Evolutionary conservation across 2,329 filamentous ascomycete genomes (phyloP).

Genomic region (Aspergillus pseudoterreus): DNA sequence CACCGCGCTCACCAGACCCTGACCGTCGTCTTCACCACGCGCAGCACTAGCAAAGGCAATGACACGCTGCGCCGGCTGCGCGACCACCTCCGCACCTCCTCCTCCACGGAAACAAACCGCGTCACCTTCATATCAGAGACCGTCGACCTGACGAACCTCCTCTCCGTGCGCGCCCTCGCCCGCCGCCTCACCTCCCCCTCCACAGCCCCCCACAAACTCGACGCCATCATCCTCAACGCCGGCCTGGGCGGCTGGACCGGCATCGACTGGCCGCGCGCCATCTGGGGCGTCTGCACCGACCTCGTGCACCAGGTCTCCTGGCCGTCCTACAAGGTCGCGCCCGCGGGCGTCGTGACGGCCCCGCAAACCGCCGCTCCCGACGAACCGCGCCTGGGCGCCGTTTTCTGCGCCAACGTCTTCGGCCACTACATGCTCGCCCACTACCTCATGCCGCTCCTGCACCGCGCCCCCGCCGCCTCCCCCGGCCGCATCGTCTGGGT

Average conservation of each 20-base stretch:
- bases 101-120: slow-evolving; percentile 28
- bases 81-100: slow-evolving; percentile 52
- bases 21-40: slow-evolving; percentile 78
- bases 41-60: slow-evolving; percentile 67
- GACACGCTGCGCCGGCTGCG: slow-evolving; percentile 66
- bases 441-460: slow-evolving; percentile 71
- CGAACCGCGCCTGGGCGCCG: slow-evolving; percentile 66
- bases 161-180: slow-evolving; percentile 53
- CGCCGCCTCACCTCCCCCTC: slow-evolving; percentile 42
- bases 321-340: slow-evolving; percentile 70
- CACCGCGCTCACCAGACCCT: slow-evolving; percentile 63
- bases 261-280: slow-evolving; percentile 64
- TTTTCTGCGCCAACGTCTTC: slow-evolving; percentile 91
- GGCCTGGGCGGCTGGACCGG: slow-evolving; percentile 83
- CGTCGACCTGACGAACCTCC: slow-evolving; percentile 55
- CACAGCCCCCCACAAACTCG: slow-evolving; percentile 60
- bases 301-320: slow-evolving; percentile 67
- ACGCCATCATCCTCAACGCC: slow-evolving; percentile 79
- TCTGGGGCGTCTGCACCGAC: slow-evolving; percentile 58
- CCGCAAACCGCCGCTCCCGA: slow-evolving; percentile 44
- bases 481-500: slow-evolving; percentile 78
- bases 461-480: slow-evolving; percentile 31
- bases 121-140: slow-evolving; percentile 54
- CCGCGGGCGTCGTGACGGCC: slow-evolving; percentile 52
- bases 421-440: slow-evolving; percentile 90